phyloP scores from a whole-genome alignment of 2,329 filamentous ascomycete genomes.

The Trichophyton simii region DNA sequence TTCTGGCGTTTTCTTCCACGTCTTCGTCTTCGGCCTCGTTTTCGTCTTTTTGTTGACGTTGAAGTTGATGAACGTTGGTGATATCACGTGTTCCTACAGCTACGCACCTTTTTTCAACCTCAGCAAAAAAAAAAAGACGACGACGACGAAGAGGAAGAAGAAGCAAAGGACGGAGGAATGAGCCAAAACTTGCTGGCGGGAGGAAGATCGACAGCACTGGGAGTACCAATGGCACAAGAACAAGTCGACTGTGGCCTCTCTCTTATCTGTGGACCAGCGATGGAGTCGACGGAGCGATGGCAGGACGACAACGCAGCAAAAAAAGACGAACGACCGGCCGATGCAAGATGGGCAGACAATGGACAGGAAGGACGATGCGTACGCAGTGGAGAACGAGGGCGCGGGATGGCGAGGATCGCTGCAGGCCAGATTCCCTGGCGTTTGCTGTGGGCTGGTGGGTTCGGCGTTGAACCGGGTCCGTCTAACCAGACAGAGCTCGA shows the following conservation, averaged over 20 bases:
- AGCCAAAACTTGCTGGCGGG: neutral
- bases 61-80: neutral
- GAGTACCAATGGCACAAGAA: neutral
- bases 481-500: too few relatives aligned
- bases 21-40: neutral
- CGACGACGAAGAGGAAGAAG: neutral
- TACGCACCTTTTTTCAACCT: too few relatives aligned
- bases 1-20: neutral
- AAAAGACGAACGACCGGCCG: too few relatives aligned
- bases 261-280: neutral
- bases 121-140: neutral
- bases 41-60: neutral
- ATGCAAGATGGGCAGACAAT: neutral
- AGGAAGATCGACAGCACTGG: neutral
- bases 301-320: neutral
- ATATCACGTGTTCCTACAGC: neutral
- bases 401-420: neutral
- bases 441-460: neutral
- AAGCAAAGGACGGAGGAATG: neutral
- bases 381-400: neutral
- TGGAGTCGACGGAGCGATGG: slow-evolving; percentile 2
- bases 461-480: neutral
- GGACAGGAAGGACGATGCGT: neutral
- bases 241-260: neutral
- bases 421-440: neutral